Evolutionary conservation across 768 basidiomycete species (phyloP).

Genomic region (Nidula microcarpa): DNA sequence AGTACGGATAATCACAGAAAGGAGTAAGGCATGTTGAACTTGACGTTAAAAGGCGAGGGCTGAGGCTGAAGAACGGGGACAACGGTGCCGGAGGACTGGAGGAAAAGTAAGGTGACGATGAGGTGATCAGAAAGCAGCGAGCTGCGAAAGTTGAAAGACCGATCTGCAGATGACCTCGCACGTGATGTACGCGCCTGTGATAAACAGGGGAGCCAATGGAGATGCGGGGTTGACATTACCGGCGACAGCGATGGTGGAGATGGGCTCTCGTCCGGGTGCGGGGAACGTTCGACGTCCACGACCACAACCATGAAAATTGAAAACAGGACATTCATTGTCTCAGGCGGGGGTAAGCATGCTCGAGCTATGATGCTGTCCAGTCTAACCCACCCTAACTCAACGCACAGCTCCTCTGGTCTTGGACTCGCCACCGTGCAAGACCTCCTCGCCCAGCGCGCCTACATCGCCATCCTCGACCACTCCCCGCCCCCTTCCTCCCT

Average conservation of each 20-base stretch:
- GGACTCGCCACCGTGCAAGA: slow-evolving; percentile 49
- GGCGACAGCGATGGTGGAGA: background rate
- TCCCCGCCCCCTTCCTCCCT: slow-evolving; percentile 27
- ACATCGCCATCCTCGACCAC: slow-evolving; percentile 51
- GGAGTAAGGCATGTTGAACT: too few species aligned
- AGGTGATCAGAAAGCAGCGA: background rate
- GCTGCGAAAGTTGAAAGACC: background rate
- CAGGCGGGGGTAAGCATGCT: slow-evolving; percentile 46
- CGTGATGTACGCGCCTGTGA: background rate
- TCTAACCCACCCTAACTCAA: background rate
- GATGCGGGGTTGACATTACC: background rate
- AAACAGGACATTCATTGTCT: slow-evolving; percentile 52
- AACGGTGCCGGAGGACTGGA: background rate
- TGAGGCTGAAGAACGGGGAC: too few species aligned
- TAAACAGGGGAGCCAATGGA: background rate
- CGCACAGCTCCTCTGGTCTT: slow-evolving; percentile 49
- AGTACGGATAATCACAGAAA: too few species aligned
- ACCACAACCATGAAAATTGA: slow-evolving; percentile 39
- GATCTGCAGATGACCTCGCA: background rate
- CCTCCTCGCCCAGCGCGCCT: slow-evolving; percentile 39
- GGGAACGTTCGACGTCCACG: background rate
- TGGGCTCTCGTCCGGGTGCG: background rate
- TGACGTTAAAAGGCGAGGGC: too few species aligned
- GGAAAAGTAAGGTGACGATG: slow-evolving; percentile 8
- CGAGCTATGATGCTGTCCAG: background rate